Conservation (phyloP, 495 filamentous ascomycete genomes). For the Annulohypoxylon nitens region DNA sequence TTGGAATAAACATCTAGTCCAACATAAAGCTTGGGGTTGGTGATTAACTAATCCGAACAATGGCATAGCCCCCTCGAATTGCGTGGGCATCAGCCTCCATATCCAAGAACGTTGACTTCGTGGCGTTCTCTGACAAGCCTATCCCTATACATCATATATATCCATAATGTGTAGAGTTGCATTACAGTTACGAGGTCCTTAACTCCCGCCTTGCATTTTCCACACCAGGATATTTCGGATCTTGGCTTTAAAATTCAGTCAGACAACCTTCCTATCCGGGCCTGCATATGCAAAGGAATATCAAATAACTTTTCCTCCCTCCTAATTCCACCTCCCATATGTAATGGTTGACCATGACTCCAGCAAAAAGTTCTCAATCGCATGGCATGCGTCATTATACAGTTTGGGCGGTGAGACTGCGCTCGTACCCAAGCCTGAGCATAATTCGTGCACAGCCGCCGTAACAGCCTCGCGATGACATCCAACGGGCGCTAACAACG, state of each 20-base stretch:
- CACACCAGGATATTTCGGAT: not conserved
- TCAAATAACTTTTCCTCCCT: not conserved
- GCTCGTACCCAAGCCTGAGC: slow-evolving; percentile 8
- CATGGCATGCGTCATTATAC: slow-evolving; percentile 1
- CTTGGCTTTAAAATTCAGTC: slow-evolving; percentile 17
- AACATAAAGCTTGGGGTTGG: not conserved
- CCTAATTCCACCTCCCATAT: not conserved
- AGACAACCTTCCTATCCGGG: slow-evolving; percentile 40
- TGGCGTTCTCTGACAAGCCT: not conserved
- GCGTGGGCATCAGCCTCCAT: not conserved
- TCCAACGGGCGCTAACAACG: not conserved
- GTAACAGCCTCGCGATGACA: not conserved
- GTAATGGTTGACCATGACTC: not conserved
- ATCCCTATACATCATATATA: not conserved
- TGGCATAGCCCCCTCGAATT: not conserved
- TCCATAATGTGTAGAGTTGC: slow-evolving; percentile 18
- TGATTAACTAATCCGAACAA: not conserved
- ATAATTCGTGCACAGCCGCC: slow-evolving; percentile 6
- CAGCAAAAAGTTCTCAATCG: not conserved
- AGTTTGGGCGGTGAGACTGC: not conserved
- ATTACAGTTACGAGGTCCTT: slow-evolving; percentile 26
- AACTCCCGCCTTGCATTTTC: not conserved
- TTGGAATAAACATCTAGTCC: no score
- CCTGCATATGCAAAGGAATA: slow-evolving; percentile 1
- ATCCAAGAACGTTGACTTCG: not conserved